Evolutionary conservation across 306 rosid genomes (phyloP).

Genomic region (Pyrus communis): DNA sequence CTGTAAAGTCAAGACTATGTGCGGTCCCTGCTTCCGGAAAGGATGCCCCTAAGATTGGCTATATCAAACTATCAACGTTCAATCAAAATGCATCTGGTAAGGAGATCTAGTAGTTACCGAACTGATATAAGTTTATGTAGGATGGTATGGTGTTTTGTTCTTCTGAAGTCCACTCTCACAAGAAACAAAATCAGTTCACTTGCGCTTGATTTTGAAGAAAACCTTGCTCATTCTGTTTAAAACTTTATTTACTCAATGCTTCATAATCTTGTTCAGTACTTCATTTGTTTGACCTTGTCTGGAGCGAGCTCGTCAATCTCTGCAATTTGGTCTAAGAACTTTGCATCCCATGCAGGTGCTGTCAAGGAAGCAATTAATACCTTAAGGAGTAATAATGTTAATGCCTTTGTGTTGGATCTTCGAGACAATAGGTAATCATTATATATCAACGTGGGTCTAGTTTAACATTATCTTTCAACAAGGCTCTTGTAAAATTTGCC

Average conservation of each 20-base stretch:
- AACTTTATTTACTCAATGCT: not conserved
- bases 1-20: constrained; percentile 87
- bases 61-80: constrained; percentile 82
- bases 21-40: constrained; percentile 58
- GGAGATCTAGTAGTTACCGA: constrained; percentile 4
- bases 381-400: constrained; percentile 60
- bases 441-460: constrained; percentile 27
- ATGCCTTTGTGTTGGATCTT: constrained; percentile 94
- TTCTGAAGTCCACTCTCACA: not conserved
- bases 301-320: not conserved
- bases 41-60: constrained; percentile 66
- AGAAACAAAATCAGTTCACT: not conserved
- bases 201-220: not conserved
- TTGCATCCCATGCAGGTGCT: constrained; percentile 55
- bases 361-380: constrained; percentile 84
- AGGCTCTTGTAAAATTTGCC: constrained; percentile 17
- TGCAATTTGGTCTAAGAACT: constrained; percentile 15
- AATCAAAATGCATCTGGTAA: constrained; percentile 85
- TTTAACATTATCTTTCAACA: constrained; percentile 31
- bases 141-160: not conserved
- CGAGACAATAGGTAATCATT: constrained; percentile 84
- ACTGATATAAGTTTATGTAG: not conserved
- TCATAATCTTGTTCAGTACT: not conserved
- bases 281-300: not conserved
- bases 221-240: not conserved